Evolutionary conservation across 805 yeast genomes (phyloP).

Genomic region (Metschnikowia proteae): DNA sequence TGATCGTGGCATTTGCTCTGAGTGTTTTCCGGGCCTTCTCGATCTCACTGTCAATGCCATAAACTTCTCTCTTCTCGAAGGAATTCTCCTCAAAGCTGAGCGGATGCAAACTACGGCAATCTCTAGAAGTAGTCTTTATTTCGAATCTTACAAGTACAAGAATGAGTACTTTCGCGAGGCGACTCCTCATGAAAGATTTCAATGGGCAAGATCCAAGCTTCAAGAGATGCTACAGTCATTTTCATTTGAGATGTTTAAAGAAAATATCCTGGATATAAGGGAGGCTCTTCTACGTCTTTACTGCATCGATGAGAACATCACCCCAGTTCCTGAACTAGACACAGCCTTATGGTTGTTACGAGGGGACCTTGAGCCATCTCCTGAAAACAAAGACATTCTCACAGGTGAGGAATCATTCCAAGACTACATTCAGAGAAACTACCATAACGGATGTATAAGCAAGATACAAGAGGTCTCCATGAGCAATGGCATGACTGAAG

Average conservation of each 20-base stretch:
- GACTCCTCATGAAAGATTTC: not conserved
- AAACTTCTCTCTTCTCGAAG: not conserved
- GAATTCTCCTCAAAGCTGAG: not conserved
- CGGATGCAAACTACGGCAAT: not conserved
- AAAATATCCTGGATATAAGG: not conserved
- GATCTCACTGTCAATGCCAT: not conserved
- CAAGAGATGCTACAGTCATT: not conserved
- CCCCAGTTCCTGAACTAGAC: not conserved
- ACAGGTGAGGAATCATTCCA: not conserved
- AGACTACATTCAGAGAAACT: not conserved
- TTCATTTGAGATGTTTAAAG: not conserved
- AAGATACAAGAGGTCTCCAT: not conserved
- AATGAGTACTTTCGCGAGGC: not conserved
- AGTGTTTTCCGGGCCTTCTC: not conserved
- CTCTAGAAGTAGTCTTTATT: not conserved
- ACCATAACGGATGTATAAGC: not conserved
- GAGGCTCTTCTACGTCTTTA: constrained; percentile 1
- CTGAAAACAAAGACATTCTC: not conserved
- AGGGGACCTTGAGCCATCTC: not conserved
- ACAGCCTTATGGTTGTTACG: not conserved
- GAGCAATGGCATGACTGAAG: too few species aligned
- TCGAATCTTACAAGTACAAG: constrained; percentile 2
- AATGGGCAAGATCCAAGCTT: constrained; percentile 1
- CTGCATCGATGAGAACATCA: not conserved
- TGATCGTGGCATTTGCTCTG: not conserved